Evolutionary conservation across 2,329 filamentous ascomycete species (phyloP).

Genomic region (Penicillium sp.): DNA sequence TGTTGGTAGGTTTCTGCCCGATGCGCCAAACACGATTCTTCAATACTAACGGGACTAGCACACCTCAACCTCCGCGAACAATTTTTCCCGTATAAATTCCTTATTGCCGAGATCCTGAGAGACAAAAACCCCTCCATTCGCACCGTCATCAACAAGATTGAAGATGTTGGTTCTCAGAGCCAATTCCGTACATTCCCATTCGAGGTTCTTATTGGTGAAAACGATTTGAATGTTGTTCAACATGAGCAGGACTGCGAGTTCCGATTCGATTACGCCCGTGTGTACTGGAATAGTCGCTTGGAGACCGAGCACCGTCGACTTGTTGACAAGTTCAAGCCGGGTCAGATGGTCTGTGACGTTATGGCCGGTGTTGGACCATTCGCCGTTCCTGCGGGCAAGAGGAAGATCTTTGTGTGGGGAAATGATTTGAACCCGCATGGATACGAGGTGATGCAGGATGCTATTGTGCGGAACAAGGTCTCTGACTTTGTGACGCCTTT

Average conservation of each 20-base stretch:
- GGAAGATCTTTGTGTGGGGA: slow-evolving; percentile 88
- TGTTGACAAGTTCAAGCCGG: slow-evolving; percentile 71
- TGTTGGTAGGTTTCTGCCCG: slow-evolving; percentile 58
- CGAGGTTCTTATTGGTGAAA: slow-evolving; percentile 79
- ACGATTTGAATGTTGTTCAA: slow-evolving; percentile 80
- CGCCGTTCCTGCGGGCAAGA: slow-evolving; percentile 86
- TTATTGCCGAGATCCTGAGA: slow-evolving; percentile 81
- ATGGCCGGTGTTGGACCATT: slow-evolving; percentile 98
- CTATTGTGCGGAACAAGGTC: slow-evolving; percentile 78
- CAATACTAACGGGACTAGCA: slow-evolving; percentile 50
- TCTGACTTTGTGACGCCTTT: slow-evolving; percentile 71
- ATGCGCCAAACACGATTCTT: not conserved
- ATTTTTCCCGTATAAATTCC: slow-evolving; percentile 79
- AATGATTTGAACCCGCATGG: slow-evolving; percentile 97
- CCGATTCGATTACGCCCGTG: slow-evolving; percentile 89
- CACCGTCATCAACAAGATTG: slow-evolving; percentile 95
- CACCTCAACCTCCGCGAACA: slow-evolving; percentile 86
- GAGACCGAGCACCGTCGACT: slow-evolving; percentile 85
- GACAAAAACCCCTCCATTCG: slow-evolving; percentile 83
- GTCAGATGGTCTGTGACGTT: slow-evolving; percentile 90
- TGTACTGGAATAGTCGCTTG: slow-evolving; percentile 96
- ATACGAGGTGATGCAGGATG: slow-evolving; percentile 68
- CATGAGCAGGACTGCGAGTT: slow-evolving; percentile 84
- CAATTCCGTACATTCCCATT: slow-evolving; percentile 91
- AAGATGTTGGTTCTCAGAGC: slow-evolving; percentile 81